Percentiles rank a stretch among this genome's conserved stretches.
Conservation (phyloP, 306 rosid species). For the Malus orientalis region DNA sequence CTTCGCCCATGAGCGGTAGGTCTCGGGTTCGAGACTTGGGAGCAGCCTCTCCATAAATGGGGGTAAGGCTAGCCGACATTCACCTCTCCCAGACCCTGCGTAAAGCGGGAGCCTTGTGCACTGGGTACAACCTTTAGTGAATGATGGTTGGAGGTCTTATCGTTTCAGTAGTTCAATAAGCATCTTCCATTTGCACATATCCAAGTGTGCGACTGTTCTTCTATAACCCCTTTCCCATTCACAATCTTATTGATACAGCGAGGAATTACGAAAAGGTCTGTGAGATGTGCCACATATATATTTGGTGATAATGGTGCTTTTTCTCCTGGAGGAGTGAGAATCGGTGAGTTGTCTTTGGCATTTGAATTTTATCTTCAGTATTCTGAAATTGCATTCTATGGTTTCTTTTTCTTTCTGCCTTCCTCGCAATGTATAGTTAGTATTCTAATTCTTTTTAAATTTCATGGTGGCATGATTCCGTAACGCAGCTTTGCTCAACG, state of each 20-base stretch:
- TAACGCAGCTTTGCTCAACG: background rate
- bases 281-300: slow-evolving; percentile 65
- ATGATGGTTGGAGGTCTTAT: background rate
- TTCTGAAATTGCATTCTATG: background rate
- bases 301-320: slow-evolving; percentile 60
- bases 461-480: background rate
- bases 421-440: background rate
- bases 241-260: slow-evolving; percentile 31
- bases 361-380: background rate
- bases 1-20: too few species aligned
- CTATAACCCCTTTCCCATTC: background rate
- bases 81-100: too few species aligned
- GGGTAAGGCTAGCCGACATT: too few species aligned
- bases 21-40: too few species aligned
- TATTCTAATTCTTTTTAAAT: background rate
- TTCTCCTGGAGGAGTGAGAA: slow-evolving; percentile 71
- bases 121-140: background rate
- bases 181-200: background rate
- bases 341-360: slow-evolving; percentile 44
- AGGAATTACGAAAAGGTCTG: slow-evolving; percentile 75
- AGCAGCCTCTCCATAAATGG: too few species aligned
- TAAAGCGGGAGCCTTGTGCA: too few species aligned
- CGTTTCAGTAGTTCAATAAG: background rate
- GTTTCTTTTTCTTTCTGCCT: background rate
- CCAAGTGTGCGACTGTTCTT: background rate